A percentile compares a stretch with the other conserved stretches of the same genome.
Conservation (phyloP, 805 yeast genomes). For the Candida endomychidarum region DNA sequence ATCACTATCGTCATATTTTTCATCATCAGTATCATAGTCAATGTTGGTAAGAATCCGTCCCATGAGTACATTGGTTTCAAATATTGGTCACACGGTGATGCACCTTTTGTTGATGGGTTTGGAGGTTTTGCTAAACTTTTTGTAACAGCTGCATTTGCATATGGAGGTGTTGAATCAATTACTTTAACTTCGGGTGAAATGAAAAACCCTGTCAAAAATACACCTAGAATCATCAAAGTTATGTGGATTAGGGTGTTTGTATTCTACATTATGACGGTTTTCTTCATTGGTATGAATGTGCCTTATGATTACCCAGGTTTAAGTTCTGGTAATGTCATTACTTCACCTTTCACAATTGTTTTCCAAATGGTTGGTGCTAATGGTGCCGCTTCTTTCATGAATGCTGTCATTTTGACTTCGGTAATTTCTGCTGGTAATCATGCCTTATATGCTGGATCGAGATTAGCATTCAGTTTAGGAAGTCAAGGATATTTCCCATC, state of each 20-base stretch:
- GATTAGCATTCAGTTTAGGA: constrained; percentile 51
- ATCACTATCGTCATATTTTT: constrained; percentile 57
- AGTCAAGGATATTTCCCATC: constrained; percentile 48
- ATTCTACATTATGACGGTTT: constrained; percentile 38
- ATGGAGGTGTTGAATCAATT: constrained; percentile 48
- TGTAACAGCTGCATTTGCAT: constrained; percentile 52
- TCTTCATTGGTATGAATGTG: constrained; percentile 43
- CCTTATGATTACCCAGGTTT: constrained; percentile 39
- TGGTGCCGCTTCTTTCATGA: constrained; percentile 45
- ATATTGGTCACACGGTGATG: constrained; percentile 48
- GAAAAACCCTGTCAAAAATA: constrained; percentile 28
- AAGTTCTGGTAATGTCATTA: constrained; percentile 25
- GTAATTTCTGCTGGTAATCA: constrained; percentile 57
- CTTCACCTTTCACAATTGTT: constrained; percentile 45
- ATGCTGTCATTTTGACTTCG: constrained; percentile 56
- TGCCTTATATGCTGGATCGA: constrained; percentile 51
- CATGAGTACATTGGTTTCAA: constrained; percentile 44
- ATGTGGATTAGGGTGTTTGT: constrained; percentile 34
- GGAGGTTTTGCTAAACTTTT: constrained; percentile 52
- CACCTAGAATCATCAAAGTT: constrained; percentile 31
- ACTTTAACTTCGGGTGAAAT: constrained; percentile 37
- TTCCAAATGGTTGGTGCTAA: constrained; percentile 44
- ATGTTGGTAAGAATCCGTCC: constrained; percentile 55
- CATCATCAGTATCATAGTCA: constrained; percentile 54
- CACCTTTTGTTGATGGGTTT: constrained; percentile 53